These are phyloP conservation scores for Hibiscus mutabilis DNA, from an alignment of 345 rosid genomes.

Conservation along the genomic window DNA sequence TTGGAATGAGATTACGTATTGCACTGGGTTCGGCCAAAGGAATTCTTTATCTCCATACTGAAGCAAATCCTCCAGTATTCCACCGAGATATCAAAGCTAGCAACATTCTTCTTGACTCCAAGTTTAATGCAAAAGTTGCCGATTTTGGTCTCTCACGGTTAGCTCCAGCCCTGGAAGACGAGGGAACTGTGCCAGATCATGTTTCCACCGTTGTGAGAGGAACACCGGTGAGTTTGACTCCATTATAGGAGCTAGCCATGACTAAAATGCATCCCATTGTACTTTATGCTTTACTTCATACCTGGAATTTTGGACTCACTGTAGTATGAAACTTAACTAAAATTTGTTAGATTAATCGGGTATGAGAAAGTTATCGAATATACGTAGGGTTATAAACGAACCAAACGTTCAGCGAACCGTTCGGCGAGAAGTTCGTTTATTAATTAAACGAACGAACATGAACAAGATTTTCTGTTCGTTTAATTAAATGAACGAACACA, in stretches of 20 bases:
- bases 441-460: too few relatives aligned
- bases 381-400: too few relatives aligned
- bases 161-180: conserved; percentile 65
- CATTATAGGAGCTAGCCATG: neutral
- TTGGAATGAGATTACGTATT: conserved; percentile 50
- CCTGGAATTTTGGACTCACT: neutral
- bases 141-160: conserved; percentile 82
- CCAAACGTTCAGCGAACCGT: too few relatives aligned
- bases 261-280: neutral
- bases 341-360: neutral
- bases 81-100: conserved; percentile 60
- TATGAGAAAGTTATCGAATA: neutral
- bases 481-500: too few relatives aligned
- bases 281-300: neutral
- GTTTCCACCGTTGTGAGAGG: conserved; percentile 69
- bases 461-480: too few relatives aligned
- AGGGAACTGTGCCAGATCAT: conserved; percentile 58
- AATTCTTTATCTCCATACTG: conserved; percentile 74
- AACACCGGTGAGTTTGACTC: conserved; percentile 49
- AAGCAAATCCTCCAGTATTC: conserved; percentile 78
- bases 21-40: conserved; percentile 79
- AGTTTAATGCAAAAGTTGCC: conserved; percentile 67
- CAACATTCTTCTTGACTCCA: conserved; percentile 73
- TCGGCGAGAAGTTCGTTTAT: too few relatives aligned
- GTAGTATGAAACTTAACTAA: neutral